These are phyloP conservation scores for Hibiscus mutabilis DNA, from an alignment of 345 rosid species.

Conservation along the genomic window DNA sequence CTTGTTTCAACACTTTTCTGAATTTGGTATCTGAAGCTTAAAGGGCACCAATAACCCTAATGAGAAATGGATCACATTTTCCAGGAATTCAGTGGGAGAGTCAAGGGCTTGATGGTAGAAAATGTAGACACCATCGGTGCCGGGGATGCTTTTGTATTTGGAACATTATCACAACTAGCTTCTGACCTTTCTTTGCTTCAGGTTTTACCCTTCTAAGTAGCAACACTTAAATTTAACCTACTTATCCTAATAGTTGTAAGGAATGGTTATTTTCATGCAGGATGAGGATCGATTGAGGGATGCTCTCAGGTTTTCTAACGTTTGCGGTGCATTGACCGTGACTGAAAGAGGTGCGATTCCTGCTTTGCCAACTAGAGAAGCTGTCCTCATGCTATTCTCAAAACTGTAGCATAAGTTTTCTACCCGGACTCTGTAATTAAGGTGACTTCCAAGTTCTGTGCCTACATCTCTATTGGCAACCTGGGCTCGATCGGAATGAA, in stretches of 20 bases:
- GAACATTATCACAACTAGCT: constrained; percentile 58
- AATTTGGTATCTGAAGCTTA: background rate
- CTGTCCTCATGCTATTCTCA: constrained; percentile 49
- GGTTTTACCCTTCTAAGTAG: constrained; percentile 31
- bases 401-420: constrained; percentile 28
- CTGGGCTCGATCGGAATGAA: background rate
- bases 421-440: background rate
- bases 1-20: background rate
- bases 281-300: constrained; percentile 63
- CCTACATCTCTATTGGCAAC: background rate
- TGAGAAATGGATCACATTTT: background rate
- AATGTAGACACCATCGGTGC: constrained; percentile 95
- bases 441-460: background rate
- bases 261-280: constrained; percentile 26
- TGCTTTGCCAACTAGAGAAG: constrained; percentile 75
- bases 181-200: constrained; percentile 68
- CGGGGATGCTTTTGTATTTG: constrained; percentile 97
- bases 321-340: constrained; percentile 90
- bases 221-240: background rate
- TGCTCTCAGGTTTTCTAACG: constrained; percentile 78
- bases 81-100: constrained; percentile 82
- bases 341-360: constrained; percentile 91
- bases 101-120: constrained; percentile 65
- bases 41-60: background rate
- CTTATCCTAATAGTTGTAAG: background rate